These are phyloP conservation scores for Hypoxylon fragiforme DNA, from an alignment of 495 filamentous ascomycete species.

Conservation along the genomic window DNA sequence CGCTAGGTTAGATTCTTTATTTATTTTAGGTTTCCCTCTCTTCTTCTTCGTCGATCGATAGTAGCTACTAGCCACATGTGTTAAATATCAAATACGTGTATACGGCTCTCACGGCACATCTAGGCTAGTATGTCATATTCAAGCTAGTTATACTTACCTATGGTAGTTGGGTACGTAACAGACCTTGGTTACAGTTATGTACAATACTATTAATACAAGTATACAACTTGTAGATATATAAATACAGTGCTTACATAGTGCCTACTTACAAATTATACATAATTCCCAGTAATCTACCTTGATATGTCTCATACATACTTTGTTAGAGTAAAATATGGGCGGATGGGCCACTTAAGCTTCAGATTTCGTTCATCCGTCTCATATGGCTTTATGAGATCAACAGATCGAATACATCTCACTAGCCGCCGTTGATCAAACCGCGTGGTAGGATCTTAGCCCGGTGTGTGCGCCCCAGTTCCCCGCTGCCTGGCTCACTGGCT, in stretches of 20 bases:
- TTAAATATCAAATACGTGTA: conserved; percentile 17
- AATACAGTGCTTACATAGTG: no score
- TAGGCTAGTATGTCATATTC: no score
- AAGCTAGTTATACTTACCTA: no score
- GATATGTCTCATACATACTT: no score
- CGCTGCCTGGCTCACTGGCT: conserved; percentile 33
- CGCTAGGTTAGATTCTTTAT: conserved; percentile 12
- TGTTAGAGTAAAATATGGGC: no score
- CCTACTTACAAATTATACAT: no score
- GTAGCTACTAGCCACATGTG: no score
- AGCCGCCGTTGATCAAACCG: conserved; percentile 36
- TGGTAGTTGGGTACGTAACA: no score
- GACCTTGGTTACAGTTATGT: no score
- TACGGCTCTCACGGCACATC: conserved; percentile 11
- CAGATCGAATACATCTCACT: conserved; percentile 35
- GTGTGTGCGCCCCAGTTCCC: conserved; percentile 34
- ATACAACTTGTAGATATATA: no score
- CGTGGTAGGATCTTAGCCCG: conserved; percentile 31
- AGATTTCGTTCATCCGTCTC: conserved; percentile 25
- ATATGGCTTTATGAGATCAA: conserved; percentile 32
- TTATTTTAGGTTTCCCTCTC: conserved; percentile 17
- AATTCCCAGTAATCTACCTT: no score
- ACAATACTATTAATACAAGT: no score
- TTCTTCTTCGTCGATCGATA: conserved; percentile 30
- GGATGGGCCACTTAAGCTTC: conserved; percentile 11